phyloP scores from a whole-genome alignment of 148 eudicot genomes.

The Rhododendron molle region DNA sequence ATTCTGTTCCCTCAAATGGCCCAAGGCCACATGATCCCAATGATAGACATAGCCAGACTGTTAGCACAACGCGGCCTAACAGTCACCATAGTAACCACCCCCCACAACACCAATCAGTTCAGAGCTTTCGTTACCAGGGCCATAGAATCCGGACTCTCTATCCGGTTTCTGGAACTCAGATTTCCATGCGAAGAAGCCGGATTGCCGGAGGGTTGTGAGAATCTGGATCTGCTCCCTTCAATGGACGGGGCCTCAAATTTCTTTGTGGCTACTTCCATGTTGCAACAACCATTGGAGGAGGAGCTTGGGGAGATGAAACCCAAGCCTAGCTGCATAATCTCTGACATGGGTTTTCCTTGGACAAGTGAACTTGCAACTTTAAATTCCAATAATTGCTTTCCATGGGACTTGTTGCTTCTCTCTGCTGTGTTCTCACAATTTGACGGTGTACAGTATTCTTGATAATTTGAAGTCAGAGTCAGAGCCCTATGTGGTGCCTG shows the following conservation, averaged over 20 bases:
- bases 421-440: slow-evolving; percentile 30
- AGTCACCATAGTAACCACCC: slow-evolving; percentile 44
- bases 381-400: slow-evolving; percentile 43
- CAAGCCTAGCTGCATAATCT: slow-evolving; percentile 38
- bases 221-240: slow-evolving; percentile 39
- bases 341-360: slow-evolving; percentile 49
- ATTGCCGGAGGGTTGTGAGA: slow-evolving; percentile 49
- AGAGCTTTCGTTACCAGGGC: slow-evolving; percentile 16
- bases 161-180: slow-evolving; percentile 23
- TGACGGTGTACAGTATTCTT: neutral
- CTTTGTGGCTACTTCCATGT: slow-evolving; percentile 25
- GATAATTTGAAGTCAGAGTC: slow-evolving; percentile 15
- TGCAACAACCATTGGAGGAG: slow-evolving; percentile 25
- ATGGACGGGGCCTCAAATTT: slow-evolving; percentile 21
- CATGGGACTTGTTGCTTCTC: slow-evolving; percentile 55
- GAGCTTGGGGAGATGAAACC: slow-evolving; percentile 23
- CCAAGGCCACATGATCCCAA: slow-evolving; percentile 53
- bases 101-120: slow-evolving; percentile 31
- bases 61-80: slow-evolving; percentile 25
- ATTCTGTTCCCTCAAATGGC: slow-evolving; percentile 45
- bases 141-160: slow-evolving; percentile 11
- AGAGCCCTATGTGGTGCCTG: slow-evolving; percentile 24
- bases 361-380: slow-evolving; percentile 30
- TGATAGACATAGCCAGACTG: slow-evolving; percentile 50
- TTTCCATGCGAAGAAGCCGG: slow-evolving; percentile 38